phyloP scores from a whole-genome alignment of 495 filamentous ascomycete species.

The Apodospora peruviana region DNA sequence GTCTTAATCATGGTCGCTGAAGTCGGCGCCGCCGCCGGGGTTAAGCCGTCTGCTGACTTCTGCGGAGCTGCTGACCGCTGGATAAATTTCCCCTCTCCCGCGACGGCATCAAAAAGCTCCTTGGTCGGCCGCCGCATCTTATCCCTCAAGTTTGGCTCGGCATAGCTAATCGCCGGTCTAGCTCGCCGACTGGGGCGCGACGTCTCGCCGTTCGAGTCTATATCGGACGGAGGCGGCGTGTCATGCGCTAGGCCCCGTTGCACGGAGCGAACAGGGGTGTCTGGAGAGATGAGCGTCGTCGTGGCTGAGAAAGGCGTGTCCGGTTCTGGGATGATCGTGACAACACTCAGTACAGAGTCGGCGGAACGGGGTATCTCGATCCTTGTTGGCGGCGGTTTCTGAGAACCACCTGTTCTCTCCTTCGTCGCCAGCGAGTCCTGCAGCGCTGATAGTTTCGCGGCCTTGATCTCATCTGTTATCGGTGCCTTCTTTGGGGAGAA shows the following conservation, averaged over 20 bases:
- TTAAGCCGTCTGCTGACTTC: slow-evolving; percentile 20
- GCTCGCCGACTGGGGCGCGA: slow-evolving; percentile 60
- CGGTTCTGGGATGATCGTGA: slow-evolving; percentile 25
- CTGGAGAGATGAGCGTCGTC: slow-evolving; percentile 25
- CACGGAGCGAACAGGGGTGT: slow-evolving; percentile 25
- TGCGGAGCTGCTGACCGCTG: slow-evolving; percentile 17
- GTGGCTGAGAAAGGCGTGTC: slow-evolving; percentile 23
- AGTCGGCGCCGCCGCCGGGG: slow-evolving; percentile 6
- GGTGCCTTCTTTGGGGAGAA: slow-evolving; percentile 34
- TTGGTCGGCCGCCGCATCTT: slow-evolving; percentile 85
- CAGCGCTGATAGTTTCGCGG: slow-evolving; percentile 11
- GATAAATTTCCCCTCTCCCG: slow-evolving; percentile 43
- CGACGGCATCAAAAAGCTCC: slow-evolving; percentile 66
- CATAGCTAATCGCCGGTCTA: slow-evolving; percentile 68
- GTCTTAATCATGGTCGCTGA: slow-evolving; percentile 11
- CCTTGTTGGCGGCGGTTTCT: neutral
- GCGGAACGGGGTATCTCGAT: slow-evolving; percentile 21
- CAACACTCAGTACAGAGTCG: slow-evolving; percentile 7
- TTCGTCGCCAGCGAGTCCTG: slow-evolving; percentile 7
- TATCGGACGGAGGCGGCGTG: slow-evolving; percentile 52
- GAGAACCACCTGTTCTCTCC: slow-evolving; percentile 9
- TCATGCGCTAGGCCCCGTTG: slow-evolving; percentile 34
- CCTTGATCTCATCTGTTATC: slow-evolving; percentile 17
- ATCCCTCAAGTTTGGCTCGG: slow-evolving; percentile 75
- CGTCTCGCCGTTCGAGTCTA: slow-evolving; percentile 43